Conservation (phyloP, 2,329 filamentous ascomycete species). For the Trichoderma breve region DNA sequence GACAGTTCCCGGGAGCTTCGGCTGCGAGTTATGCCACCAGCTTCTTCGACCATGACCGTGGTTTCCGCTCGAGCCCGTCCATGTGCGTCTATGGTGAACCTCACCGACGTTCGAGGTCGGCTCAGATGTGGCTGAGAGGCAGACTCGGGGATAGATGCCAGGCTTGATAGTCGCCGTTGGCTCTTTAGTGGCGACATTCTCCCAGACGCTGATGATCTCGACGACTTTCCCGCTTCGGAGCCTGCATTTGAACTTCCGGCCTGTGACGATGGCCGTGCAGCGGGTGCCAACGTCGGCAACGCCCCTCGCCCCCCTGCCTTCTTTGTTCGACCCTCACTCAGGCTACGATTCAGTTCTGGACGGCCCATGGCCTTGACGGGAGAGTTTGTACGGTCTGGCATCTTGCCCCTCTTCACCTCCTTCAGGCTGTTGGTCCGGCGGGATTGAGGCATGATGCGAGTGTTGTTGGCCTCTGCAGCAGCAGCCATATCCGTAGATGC, state of each 20-base stretch:
- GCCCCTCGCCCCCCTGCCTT: conserved; percentile 40
- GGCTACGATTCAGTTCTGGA: conserved; percentile 52
- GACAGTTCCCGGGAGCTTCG: conserved; percentile 32
- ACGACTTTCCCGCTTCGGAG: conserved; percentile 36
- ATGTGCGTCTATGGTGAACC: conserved; percentile 62
- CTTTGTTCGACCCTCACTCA: conserved; percentile 53
- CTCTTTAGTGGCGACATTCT: conserved; percentile 53
- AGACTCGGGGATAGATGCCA: conserved; percentile 59
- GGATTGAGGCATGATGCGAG: conserved; percentile 36
- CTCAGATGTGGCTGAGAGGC: conserved; percentile 29
- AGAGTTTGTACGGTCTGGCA: conserved; percentile 46
- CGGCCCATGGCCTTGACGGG: conserved; percentile 50
- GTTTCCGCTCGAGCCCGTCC: conserved; percentile 58
- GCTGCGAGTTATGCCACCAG: conserved; percentile 29
- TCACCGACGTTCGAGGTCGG: conserved; percentile 54
- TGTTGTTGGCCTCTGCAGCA: conserved; percentile 27
- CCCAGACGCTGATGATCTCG: conserved; percentile 47
- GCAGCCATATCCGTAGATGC: conserved; percentile 31
- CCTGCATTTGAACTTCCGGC: conserved; percentile 24
- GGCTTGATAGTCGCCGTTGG: conserved; percentile 49
- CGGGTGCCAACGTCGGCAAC: conserved; percentile 49
- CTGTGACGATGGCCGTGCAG: conserved; percentile 38
- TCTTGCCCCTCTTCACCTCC: conserved; percentile 43
- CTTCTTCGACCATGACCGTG: conserved; percentile 41
- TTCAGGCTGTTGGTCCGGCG: conserved; percentile 47